These are phyloP conservation scores for Globisporangium middletonii DNA, from an alignment of 352 stramenopile genomes.

Conservation along the genomic window DNA sequence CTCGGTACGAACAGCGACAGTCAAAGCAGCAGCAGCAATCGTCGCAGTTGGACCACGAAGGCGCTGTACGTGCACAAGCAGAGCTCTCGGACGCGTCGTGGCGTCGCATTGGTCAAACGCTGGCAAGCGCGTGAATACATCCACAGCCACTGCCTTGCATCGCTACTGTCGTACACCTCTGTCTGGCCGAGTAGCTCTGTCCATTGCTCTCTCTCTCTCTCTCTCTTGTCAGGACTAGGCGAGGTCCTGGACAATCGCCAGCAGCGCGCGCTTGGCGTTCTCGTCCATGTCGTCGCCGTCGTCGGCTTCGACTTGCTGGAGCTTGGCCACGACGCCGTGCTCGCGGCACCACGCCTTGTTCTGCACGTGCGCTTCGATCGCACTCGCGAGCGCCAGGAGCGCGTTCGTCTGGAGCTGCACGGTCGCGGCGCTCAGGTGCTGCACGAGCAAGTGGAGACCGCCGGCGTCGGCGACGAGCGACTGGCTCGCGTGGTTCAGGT, in stretches of 20 bases:
- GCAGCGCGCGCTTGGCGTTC: slow-evolving; percentile 45
- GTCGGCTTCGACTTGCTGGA: slow-evolving; percentile 37
- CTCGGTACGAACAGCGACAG: too few relatives aligned
- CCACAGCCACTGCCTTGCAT: background rate
- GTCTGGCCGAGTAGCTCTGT: background rate
- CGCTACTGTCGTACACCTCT: background rate
- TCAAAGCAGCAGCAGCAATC: too few relatives aligned
- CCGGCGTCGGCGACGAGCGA: slow-evolving; percentile 50
- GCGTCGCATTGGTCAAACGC: too few relatives aligned
- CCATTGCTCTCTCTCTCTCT: background rate
- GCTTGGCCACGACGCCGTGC: slow-evolving; percentile 29
- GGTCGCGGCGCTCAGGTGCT: slow-evolving; percentile 32
- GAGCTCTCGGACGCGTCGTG: too few relatives aligned
- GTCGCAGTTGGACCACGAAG: too few relatives aligned
- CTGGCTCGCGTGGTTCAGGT: slow-evolving; percentile 60
- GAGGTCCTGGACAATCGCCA: slow-evolving; percentile 41
- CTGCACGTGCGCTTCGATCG: slow-evolving; percentile 33
- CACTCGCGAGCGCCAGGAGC: slow-evolving; percentile 58
- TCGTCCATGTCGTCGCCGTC: slow-evolving; percentile 45
- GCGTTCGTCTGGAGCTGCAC: slow-evolving; percentile 67
- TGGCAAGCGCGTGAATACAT: background rate
- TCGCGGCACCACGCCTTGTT: slow-evolving; percentile 43
- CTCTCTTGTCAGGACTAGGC: slow-evolving; percentile 4
- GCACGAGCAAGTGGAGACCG: slow-evolving; percentile 49
- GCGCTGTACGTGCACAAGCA: too few relatives aligned